Percentiles rank a stretch among this genome's conserved stretches.
Conservation (phyloP, 164 flowering plant species). For the Stephania cephalantha region DNA sequence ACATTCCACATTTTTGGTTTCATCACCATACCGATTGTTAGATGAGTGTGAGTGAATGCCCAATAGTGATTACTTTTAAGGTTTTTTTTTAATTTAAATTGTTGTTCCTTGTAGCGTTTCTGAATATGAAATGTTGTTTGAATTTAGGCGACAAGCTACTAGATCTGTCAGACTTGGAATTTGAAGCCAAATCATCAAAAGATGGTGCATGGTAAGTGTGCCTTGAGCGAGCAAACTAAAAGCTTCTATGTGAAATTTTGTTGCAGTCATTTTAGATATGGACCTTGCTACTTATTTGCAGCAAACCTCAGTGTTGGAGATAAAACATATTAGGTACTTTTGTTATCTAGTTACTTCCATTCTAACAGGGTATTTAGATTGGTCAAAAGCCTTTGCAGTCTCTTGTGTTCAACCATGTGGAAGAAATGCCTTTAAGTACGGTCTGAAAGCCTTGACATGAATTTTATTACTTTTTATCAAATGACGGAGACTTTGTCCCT, state of each 20-base stretch:
- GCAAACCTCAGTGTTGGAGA: not conserved
- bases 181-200: constrained; percentile 75
- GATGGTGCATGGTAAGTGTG: constrained; percentile 73
- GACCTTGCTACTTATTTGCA: not conserved
- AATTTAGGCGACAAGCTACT: constrained; percentile 35
- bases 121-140: not conserved
- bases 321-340: not conserved
- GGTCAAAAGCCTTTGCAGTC: too few relatives aligned
- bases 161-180: constrained; percentile 41
- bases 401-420: not conserved
- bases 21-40: too few relatives aligned
- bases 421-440: not conserved
- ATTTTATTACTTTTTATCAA: too few relatives aligned
- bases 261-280: not conserved
- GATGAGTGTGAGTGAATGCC: too few relatives aligned
- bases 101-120: not conserved
- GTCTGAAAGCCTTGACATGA: not conserved
- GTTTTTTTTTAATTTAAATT: not conserved
- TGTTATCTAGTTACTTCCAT: not conserved
- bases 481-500: too few relatives aligned
- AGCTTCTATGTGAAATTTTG: not conserved
- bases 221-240: not conserved
- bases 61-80: too few relatives aligned
- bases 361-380: not conserved
- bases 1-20: too few relatives aligned